phyloP scores from a whole-genome alignment of 108 stramenopile species.

The Seminavis robusta region DNA sequence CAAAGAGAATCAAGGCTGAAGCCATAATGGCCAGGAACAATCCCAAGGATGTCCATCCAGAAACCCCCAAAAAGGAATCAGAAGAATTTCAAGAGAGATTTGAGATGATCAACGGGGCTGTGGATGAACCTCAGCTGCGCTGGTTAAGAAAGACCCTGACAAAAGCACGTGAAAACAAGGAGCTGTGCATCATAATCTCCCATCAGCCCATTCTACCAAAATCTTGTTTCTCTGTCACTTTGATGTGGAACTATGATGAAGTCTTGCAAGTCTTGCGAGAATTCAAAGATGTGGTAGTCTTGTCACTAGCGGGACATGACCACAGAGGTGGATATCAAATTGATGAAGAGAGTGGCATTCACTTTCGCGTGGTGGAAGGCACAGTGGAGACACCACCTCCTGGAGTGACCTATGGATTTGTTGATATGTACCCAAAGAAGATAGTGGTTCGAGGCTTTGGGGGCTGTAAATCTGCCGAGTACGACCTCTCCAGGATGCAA shows the following conservation, averaged over 20 bases:
- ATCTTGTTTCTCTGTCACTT: slow-evolving; percentile 53
- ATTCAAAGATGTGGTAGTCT: slow-evolving; percentile 59
- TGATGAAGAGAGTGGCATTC: slow-evolving; percentile 73
- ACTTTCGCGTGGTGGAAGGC: slow-evolving; percentile 78
- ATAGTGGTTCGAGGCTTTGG: slow-evolving; percentile 64
- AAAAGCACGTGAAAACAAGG: slow-evolving; percentile 25
- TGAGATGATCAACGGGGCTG: slow-evolving; percentile 83
- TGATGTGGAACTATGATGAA: slow-evolving; percentile 79
- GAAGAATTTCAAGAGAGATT: slow-evolving; percentile 56
- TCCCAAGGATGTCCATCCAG: slow-evolving; percentile 53
- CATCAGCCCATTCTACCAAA: slow-evolving; percentile 80
- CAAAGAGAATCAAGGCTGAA: slow-evolving; percentile 47
- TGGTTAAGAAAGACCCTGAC: slow-evolving; percentile 60
- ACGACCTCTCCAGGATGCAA: too few relatives aligned
- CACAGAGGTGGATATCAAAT: slow-evolving; percentile 79
- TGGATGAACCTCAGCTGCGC: slow-evolving; percentile 59
- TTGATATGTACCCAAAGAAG: slow-evolving; percentile 58
- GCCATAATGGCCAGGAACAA: slow-evolving; percentile 53
- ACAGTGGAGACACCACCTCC: slow-evolving; percentile 65
- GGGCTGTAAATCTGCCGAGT: slow-evolving; percentile 65
- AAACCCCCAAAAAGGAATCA: slow-evolving; percentile 74
- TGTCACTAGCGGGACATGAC: slow-evolving; percentile 73
- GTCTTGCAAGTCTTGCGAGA: slow-evolving; percentile 52
- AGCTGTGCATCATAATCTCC: slow-evolving; percentile 65
- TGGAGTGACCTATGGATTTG: slow-evolving; percentile 63